Percentiles rank a stretch among this genome's conserved stretches.
Conservation (phyloP, 2,329 filamentous ascomycete species). For the Aurifilum marmelostoma region DNA sequence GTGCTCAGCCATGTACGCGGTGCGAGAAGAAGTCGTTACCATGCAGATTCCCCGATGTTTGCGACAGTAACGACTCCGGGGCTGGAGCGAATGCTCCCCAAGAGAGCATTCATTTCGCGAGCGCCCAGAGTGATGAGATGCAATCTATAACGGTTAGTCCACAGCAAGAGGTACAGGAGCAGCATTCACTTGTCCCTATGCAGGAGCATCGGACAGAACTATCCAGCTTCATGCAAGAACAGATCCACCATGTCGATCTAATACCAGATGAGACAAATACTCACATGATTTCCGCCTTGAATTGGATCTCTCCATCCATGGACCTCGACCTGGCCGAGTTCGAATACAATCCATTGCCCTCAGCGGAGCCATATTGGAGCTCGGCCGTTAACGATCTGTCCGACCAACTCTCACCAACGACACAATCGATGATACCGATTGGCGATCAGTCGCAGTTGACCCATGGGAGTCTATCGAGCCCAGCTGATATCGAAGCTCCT, state of each 20-base stretch:
- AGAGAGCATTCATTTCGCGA: background rate
- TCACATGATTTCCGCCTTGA: constrained; percentile 23
- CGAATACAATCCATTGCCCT: constrained; percentile 16
- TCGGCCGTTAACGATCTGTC: constrained; percentile 6
- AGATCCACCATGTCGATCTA: constrained; percentile 9
- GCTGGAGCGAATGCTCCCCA: background rate
- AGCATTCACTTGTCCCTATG: background rate
- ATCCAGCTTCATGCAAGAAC: constrained; percentile 2
- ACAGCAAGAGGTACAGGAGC: background rate
- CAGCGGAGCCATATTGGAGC: constrained; percentile 22
- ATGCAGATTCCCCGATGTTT: constrained; percentile 17
- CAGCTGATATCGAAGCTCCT: constrained; percentile 10
- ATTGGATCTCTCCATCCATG: constrained; percentile 25
- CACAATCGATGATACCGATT: background rate
- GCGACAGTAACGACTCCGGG: background rate
- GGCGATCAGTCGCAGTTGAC: background rate
- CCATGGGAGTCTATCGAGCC: background rate
- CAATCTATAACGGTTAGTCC: background rate
- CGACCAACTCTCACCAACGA: background rate
- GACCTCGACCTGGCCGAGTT: constrained; percentile 21
- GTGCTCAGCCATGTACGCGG: constrained; percentile 12
- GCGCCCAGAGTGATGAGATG: background rate
- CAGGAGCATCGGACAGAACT: constrained; percentile 7
- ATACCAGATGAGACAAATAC: constrained; percentile 7
- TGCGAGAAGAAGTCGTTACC: constrained; percentile 22